Evolutionary conservation across 1,284 basidiomycete species (phyloP).

Genomic region (Gymnopus androsaceus): DNA sequence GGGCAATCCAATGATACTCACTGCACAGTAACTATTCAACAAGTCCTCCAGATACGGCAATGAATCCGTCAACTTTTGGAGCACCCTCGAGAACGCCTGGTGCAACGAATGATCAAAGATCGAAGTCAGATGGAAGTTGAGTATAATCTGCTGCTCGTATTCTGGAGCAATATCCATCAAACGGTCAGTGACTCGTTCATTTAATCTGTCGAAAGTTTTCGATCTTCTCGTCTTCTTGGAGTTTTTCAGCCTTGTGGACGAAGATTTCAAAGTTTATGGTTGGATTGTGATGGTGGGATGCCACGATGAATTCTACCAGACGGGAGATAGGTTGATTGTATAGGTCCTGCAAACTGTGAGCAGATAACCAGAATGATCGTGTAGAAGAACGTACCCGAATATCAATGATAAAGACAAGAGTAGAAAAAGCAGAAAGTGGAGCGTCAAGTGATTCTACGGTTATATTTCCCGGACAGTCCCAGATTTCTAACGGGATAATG

Average conservation of each 20-base stretch:
- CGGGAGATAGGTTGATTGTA: conserved; percentile 81
- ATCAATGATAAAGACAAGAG: conserved; percentile 88
- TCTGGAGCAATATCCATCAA: conserved; percentile 68
- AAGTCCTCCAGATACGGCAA: conserved; percentile 77
- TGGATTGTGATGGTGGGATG: conserved; percentile 76
- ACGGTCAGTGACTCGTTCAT: conserved; percentile 82
- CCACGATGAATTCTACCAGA: conserved; percentile 76
- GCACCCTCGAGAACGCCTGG: conserved; percentile 83
- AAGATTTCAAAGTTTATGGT: conserved; percentile 89
- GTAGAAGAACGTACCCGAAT: conserved; percentile 67
- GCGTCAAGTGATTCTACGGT: conserved; percentile 55
- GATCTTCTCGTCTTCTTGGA: conserved; percentile 90
- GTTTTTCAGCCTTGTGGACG: conserved; percentile 95
- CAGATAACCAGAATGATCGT: not conserved
- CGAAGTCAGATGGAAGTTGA: conserved; percentile 86
- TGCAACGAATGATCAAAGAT: conserved; percentile 89
- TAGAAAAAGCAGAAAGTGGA: conserved; percentile 67
- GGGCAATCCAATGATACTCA: conserved; percentile 33
- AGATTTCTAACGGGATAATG: conserved; percentile 90
- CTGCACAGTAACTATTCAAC: conserved; percentile 80
- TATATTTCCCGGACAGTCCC: conserved; percentile 91
- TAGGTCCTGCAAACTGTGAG: conserved; percentile 47
- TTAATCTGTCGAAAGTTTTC: conserved; percentile 89
- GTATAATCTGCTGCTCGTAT: conserved; percentile 56
- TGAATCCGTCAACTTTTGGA: conserved; percentile 73